A percentile compares a stretch with the other conserved stretches of the same genome.
Conservation (phyloP, 495 filamentous ascomycete genomes). For the Podospora pseudoanserina region DNA sequence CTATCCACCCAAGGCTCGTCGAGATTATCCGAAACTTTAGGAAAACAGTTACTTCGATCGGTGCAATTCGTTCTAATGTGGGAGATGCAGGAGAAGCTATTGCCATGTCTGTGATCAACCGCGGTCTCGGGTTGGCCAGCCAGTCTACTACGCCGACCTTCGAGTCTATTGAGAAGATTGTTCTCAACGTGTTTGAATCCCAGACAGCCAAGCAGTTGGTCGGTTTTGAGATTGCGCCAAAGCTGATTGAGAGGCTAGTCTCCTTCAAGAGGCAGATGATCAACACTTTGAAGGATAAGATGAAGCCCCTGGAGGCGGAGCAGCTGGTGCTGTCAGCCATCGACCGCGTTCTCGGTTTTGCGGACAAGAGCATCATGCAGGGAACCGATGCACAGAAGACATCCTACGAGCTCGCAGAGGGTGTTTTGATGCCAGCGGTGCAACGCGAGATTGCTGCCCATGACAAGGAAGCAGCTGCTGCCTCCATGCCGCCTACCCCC, state of each 20-base stretch:
- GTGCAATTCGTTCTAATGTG: conserved; percentile 19
- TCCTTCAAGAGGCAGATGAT: conserved; percentile 30
- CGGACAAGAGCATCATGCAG: conserved; percentile 30
- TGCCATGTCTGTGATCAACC: conserved; percentile 36
- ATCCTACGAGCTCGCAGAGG: conserved; percentile 29
- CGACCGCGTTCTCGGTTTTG: conserved; percentile 37
- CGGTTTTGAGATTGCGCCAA: conserved; percentile 26
- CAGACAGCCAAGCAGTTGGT: conserved; percentile 20
- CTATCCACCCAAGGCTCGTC: conserved; percentile 29
- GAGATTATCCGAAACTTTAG: conserved; percentile 31
- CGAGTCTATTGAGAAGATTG: conserved; percentile 29
- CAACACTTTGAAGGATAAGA: conserved; percentile 24
- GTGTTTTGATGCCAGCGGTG: conserved; percentile 23
- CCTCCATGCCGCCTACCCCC: background rate
- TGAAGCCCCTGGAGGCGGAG: conserved; percentile 30
- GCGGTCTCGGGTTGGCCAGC: conserved; percentile 30
- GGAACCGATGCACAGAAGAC: conserved; percentile 24
- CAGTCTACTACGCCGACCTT: conserved; percentile 25
- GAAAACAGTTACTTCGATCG: conserved; percentile 24
- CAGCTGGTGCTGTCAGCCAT: conserved; percentile 36
- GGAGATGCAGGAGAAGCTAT: conserved; percentile 20
- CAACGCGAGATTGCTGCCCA: conserved; percentile 11
- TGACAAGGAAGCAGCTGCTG: conserved; percentile 19
- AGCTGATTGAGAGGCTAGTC: conserved; percentile 24
- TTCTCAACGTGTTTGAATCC: conserved; percentile 30